Percentiles rank a stretch among this genome's conserved stretches.
phyloP scores from a whole-genome alignment of 2,329 filamentous ascomycete species.

The Chaetothyriales sp. region DNA sequence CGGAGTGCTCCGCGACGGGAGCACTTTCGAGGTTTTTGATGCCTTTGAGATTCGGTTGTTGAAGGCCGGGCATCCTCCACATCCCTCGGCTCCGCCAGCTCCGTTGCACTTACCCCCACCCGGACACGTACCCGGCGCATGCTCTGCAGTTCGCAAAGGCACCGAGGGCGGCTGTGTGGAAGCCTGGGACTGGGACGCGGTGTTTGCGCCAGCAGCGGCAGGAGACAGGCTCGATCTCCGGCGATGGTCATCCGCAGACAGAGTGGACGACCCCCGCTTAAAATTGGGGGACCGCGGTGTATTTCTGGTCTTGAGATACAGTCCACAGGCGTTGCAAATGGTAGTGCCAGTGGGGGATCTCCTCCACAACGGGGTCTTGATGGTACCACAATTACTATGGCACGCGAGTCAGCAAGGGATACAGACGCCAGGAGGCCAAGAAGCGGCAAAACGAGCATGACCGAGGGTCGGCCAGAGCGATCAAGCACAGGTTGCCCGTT shows the following conservation, averaged over 20 bases:
- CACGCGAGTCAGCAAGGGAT: background rate
- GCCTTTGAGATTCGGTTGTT: conserved; percentile 70
- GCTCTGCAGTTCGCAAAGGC: conserved; percentile 16
- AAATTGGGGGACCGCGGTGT: conserved; percentile 78
- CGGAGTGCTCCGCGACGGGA: background rate
- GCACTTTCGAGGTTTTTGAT: conserved; percentile 5
- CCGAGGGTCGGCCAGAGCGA: background rate
- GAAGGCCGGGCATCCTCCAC: conserved; percentile 88
- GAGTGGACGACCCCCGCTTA: conserved; percentile 48
- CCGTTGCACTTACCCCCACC: conserved; percentile 92
- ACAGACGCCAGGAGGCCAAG: background rate
- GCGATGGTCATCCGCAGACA: conserved; percentile 9
- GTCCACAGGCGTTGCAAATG: conserved; percentile 93
- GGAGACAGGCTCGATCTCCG: conserved; percentile 9
- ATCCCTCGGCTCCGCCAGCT: conserved; percentile 86
- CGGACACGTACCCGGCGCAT: conserved; percentile 69
- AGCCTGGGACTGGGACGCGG: conserved; percentile 19
- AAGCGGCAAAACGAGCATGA: background rate
- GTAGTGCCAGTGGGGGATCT: conserved; percentile 83
- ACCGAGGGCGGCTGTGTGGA: conserved; percentile 10
- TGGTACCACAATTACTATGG: conserved; percentile 81
- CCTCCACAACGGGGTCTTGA: conserved; percentile 84
- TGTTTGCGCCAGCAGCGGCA: conserved; percentile 7
- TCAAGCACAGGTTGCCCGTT: background rate
- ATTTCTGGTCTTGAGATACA: conserved; percentile 89